Conservation (phyloP, 352 stramenopile genomes). For the Pythium chondricola region DNA sequence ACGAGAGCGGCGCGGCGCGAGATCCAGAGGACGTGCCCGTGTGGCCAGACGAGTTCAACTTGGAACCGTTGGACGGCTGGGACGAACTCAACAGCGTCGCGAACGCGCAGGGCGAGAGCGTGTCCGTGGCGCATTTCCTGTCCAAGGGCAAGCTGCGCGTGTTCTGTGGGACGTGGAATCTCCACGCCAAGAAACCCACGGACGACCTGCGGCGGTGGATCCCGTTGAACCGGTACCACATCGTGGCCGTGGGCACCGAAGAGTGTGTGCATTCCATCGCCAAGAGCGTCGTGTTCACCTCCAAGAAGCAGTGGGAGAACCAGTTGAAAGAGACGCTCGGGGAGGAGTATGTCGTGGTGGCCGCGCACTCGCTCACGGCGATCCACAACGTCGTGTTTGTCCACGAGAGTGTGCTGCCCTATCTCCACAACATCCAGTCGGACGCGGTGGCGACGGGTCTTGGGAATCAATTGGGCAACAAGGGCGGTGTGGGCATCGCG, state of each 20-base stretch:
- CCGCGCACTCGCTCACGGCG: constrained; percentile 87
- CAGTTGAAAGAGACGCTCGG: constrained; percentile 53
- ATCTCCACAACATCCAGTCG: constrained; percentile 85
- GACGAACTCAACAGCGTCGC: constrained; percentile 35
- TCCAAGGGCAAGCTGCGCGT: constrained; percentile 43
- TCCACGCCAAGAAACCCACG: constrained; percentile 65
- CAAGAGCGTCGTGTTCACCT: constrained; percentile 91
- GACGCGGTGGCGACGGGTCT: constrained; percentile 90
- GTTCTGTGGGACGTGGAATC: constrained; percentile 84
- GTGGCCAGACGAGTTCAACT: constrained; percentile 52
- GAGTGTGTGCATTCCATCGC: constrained; percentile 92
- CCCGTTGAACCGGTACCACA: constrained; percentile 73
- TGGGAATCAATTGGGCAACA: constrained; percentile 94
- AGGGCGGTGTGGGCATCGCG: constrained; percentile 91
- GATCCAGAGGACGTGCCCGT: constrained; percentile 8
- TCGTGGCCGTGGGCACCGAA: constrained; percentile 87
- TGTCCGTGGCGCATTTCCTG: constrained; percentile 36
- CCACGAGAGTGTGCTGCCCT: constrained; percentile 75
- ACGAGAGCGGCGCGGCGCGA: not conserved
- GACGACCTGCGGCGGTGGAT: constrained; percentile 69
- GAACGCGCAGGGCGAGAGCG: constrained; percentile 16
- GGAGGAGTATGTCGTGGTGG: constrained; percentile 84
- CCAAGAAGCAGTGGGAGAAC: constrained; percentile 81
- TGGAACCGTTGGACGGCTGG: constrained; percentile 44
- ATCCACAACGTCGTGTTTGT: constrained; percentile 94